Percentiles rank a stretch among this genome's conserved stretches.
phyloP scores from a whole-genome alignment of 306 rosid species.

The Sicyos baderoa region DNA sequence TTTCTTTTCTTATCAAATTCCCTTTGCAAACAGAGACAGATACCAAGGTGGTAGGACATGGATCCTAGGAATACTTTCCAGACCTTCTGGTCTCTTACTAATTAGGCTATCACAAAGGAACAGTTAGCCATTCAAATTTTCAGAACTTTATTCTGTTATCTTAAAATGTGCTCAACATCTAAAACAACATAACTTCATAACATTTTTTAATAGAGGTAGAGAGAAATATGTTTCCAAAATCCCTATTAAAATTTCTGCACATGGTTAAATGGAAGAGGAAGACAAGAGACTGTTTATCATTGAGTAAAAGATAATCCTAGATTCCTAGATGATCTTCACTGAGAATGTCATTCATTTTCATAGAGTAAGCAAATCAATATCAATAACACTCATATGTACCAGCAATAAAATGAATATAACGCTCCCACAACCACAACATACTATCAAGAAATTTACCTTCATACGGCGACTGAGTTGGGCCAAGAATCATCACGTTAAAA shows the following conservation, averaged over 20 bases:
- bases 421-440: not conserved
- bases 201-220: not conserved
- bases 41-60: not conserved
- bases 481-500: conserved; percentile 96
- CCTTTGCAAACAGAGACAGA: not conserved
- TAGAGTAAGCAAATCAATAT: not conserved
- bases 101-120: not conserved
- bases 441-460: conserved; percentile 46
- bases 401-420: not conserved
- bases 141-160: not conserved
- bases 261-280: not conserved
- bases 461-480: conserved; percentile 95
- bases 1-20: not conserved
- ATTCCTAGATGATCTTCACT: not conserved
- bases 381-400: not conserved
- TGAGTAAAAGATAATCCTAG: not conserved
- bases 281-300: not conserved
- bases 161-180: not conserved
- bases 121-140: not conserved
- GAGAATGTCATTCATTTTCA: not conserved
- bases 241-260: not conserved
- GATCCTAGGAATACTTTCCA: not conserved
- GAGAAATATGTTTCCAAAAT: not conserved
- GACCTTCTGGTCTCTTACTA: not conserved
- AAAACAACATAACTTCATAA: not conserved